Conservation (phyloP, 2,329 filamentous ascomycete genomes). For the Microsporum ferrugineum region DNA sequence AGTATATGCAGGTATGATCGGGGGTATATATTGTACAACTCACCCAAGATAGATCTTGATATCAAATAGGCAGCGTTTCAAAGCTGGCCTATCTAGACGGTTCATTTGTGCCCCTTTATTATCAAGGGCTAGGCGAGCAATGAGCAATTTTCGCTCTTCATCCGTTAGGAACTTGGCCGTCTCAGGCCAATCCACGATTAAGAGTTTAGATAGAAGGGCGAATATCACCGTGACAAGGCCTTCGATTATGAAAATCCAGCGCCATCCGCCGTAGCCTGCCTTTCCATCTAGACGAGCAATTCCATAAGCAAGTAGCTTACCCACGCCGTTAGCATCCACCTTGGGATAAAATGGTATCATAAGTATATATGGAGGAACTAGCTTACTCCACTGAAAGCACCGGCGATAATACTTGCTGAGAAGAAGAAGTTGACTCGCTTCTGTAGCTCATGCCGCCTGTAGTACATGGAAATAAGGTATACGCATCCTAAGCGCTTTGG, state of each 20-base stretch:
- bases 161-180: slow-evolving; percentile 37
- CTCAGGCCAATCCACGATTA: slow-evolving; percentile 37
- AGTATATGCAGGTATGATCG: background rate
- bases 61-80: slow-evolving; percentile 38
- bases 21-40: background rate
- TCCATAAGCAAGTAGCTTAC: slow-evolving; percentile 32
- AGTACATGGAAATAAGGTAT: slow-evolving; percentile 27
- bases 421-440: slow-evolving; percentile 29
- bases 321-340: background rate
- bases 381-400: slow-evolving; percentile 30
- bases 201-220: slow-evolving; percentile 41
- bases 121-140: slow-evolving; percentile 34
- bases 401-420: slow-evolving; percentile 28
- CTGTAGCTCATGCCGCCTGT: slow-evolving; percentile 32
- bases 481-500: slow-evolving; percentile 19
- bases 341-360: background rate
- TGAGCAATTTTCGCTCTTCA: slow-evolving; percentile 36
- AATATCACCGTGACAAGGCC: slow-evolving; percentile 39
- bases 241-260: slow-evolving; percentile 42
- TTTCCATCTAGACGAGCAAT: slow-evolving; percentile 33
- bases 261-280: slow-evolving; percentile 32
- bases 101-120: slow-evolving; percentile 42
- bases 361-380: background rate
- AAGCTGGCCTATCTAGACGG: slow-evolving; percentile 39
- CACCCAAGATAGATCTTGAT: slow-evolving; percentile 25